Evolutionary conservation across 2,329 filamentous ascomycete species (phyloP).

Genomic region (Capronia americana): DNA sequence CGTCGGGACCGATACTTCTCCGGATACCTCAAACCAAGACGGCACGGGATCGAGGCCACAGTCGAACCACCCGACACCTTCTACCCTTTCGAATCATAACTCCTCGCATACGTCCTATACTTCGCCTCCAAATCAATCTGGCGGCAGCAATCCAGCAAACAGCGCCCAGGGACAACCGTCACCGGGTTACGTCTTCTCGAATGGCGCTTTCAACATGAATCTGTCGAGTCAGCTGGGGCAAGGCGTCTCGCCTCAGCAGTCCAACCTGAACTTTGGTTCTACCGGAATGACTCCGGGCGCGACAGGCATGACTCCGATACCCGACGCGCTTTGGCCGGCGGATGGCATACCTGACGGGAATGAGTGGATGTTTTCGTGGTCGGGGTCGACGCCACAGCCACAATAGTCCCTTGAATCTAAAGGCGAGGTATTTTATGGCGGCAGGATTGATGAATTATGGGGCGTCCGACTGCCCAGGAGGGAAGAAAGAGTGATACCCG

Average conservation of each 20-base stretch:
- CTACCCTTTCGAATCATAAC: slow-evolving; percentile 30
- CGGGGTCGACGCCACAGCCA: slow-evolving; percentile 33
- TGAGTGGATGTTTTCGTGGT: slow-evolving; percentile 39
- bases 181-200: slow-evolving; percentile 21
- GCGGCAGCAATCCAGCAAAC: slow-evolving; percentile 21
- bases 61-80: slow-evolving; percentile 37
- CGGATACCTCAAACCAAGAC: slow-evolving; percentile 27
- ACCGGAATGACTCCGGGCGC: slow-evolving; percentile 37
- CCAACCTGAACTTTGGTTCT: slow-evolving; percentile 17
- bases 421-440: not conserved
- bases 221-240: slow-evolving; percentile 6
- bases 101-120: slow-evolving; percentile 36
- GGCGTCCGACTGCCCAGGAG: not conserved
- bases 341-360: slow-evolving; percentile 31
- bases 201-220: slow-evolving; percentile 13
- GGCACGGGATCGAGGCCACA: slow-evolving; percentile 33
- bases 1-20: slow-evolving; percentile 30
- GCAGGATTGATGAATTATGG: not conserved
- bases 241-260: slow-evolving; percentile 11
- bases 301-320: slow-evolving; percentile 35
- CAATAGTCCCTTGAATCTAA: not conserved
- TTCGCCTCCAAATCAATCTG: slow-evolving; percentile 32
- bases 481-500: not conserved
- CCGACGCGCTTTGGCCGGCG: slow-evolving; percentile 34
- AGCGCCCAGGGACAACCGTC: slow-evolving; percentile 21